Conservation (phyloP, 2,329 filamentous ascomycete species). For the Arthrinium phaeospermum region DNA sequence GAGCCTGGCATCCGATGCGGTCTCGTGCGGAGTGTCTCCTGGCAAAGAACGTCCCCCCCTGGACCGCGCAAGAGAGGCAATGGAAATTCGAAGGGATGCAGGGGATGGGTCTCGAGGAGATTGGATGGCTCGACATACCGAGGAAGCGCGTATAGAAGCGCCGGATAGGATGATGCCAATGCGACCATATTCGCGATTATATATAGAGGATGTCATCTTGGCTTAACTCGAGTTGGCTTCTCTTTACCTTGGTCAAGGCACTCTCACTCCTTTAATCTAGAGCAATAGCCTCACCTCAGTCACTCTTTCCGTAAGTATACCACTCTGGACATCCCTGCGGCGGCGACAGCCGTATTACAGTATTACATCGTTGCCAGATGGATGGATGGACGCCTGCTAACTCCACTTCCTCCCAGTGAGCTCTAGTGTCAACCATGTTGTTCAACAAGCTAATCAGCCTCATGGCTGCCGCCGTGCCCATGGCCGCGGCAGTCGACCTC, state of each 20-base stretch:
- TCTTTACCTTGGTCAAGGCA: conserved; percentile 7
- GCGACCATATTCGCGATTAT: conserved; percentile 6
- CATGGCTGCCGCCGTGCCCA: conserved; percentile 28
- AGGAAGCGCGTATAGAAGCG: not conserved
- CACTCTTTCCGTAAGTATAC: conserved; percentile 16
- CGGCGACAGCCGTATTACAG: not conserved
- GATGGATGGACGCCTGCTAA: not conserved
- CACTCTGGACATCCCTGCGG: not conserved
- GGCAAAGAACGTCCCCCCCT: not conserved
- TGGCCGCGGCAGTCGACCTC: conserved; percentile 33
- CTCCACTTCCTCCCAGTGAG: not conserved
- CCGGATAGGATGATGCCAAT: not conserved
- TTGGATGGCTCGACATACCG: not conserved
- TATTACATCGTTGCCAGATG: not conserved
- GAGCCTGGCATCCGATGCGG: not conserved
- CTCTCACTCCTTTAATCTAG: not conserved
- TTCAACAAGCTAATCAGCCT: conserved; percentile 25
- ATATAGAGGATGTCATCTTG: conserved; percentile 11
- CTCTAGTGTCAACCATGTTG: conserved; percentile 19
- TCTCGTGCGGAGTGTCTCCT: conserved; percentile 6
- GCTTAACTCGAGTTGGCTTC: not conserved
- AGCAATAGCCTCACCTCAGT: conserved; percentile 16
- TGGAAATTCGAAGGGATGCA: conserved; percentile 6
- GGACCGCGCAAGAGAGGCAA: not conserved
- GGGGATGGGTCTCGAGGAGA: conserved; percentile 2